Evolutionary conservation across 2,329 filamentous ascomycete species (phyloP).

Genomic region (Phaeophleospora eucalypticola): DNA sequence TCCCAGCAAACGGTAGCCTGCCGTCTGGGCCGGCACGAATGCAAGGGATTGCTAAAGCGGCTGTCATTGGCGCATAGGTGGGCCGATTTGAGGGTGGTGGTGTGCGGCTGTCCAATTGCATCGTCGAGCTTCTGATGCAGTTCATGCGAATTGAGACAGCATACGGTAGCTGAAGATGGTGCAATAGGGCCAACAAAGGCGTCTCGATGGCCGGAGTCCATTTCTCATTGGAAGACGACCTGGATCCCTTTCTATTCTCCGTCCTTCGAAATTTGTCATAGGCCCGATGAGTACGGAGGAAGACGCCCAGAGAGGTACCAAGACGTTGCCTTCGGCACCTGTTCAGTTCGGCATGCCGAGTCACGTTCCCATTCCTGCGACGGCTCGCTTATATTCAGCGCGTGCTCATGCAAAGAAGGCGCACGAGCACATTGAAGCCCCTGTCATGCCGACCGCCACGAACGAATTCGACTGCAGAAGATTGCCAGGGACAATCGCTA

Average conservation of each 20-base stretch:
- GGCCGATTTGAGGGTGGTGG: constrained; percentile 1
- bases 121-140: background rate
- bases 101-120: background rate
- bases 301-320: no score
- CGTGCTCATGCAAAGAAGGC: background rate
- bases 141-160: background rate
- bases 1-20: constrained; percentile 7
- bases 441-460: background rate
- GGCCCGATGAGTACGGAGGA: background rate
- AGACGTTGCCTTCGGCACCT: no score
- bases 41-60: constrained; percentile 4
- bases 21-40: constrained; percentile 3
- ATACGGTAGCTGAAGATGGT: background rate
- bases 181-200: background rate
- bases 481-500: background rate
- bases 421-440: background rate
- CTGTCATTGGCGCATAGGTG: constrained; percentile 6
- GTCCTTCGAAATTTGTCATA: background rate
- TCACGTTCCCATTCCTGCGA: background rate
- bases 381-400: background rate
- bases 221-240: background rate
- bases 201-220: background rate
- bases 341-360: background rate
- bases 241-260: background rate
- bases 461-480: background rate